Conservation (phyloP, 1,284 basidiomycete genomes). For the Retiboletus flavoniger region DNA sequence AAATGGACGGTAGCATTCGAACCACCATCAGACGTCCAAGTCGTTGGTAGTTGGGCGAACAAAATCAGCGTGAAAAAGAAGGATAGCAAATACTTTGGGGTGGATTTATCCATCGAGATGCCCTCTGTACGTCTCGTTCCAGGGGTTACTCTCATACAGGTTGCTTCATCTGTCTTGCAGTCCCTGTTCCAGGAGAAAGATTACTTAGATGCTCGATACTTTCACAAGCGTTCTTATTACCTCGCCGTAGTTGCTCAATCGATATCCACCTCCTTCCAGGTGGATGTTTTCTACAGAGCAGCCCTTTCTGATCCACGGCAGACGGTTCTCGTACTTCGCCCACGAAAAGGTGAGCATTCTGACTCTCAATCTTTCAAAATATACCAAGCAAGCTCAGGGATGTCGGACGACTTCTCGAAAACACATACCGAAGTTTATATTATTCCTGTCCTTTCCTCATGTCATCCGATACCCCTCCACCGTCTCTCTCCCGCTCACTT, state of each 20-base stretch:
- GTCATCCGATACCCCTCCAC: constrained; percentile 59
- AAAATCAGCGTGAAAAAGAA: constrained; percentile 64
- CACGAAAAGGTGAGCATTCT: constrained; percentile 48
- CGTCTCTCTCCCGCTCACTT: constrained; percentile 76
- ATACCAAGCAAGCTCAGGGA: constrained; percentile 40
- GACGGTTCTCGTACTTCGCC: constrained; percentile 64
- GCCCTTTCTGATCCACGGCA: constrained; percentile 64
- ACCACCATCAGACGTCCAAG: constrained; percentile 60
- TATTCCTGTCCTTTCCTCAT: constrained; percentile 62
- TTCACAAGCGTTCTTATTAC: constrained; percentile 92
- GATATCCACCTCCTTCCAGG: constrained; percentile 49
- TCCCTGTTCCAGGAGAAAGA: constrained; percentile 92
- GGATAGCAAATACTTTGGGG: constrained; percentile 62
- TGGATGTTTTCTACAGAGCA: constrained; percentile 63
- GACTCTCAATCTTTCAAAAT: constrained; percentile 20
- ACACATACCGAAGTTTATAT: constrained; percentile 72
- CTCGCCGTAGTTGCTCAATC: constrained; percentile 77
- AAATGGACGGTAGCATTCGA: constrained; percentile 78
- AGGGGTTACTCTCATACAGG: not conserved
- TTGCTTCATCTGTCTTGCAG: constrained; percentile 38
- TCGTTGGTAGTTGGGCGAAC: constrained; percentile 78
- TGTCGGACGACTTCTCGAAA: constrained; percentile 64
- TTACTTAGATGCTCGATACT: constrained; percentile 86
- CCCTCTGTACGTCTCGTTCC: constrained; percentile 60
- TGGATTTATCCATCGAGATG: constrained; percentile 89